Percentiles rank a stretch among this genome's conserved stretches.
These are phyloP conservation scores for Saturnispora silvae DNA, from an alignment of 805 yeast genomes.

Conservation along the genomic window DNA sequence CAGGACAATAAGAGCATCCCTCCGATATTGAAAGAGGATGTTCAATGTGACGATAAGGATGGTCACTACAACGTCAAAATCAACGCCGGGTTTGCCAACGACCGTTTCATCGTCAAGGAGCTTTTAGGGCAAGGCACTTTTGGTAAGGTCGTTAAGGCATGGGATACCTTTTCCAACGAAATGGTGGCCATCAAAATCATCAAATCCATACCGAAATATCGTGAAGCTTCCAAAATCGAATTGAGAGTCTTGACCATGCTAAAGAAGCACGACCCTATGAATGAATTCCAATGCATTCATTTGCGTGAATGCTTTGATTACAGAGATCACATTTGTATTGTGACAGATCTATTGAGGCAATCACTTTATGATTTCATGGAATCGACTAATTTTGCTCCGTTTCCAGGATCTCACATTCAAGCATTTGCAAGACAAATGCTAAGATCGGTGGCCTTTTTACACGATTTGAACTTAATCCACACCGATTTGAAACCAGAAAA, in stretches of 20 bases:
- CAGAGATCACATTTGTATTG: slow-evolving; percentile 87
- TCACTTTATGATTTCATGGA: slow-evolving; percentile 87
- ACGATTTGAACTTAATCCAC: slow-evolving; percentile 82
- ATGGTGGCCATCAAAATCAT: slow-evolving; percentile 88
- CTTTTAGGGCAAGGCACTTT: slow-evolving; percentile 88
- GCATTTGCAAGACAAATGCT: slow-evolving; percentile 78
- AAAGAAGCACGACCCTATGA: slow-evolving; percentile 58
- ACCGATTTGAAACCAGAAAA: slow-evolving; percentile 97
- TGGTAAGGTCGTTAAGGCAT: slow-evolving; percentile 82
- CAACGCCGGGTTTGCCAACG: slow-evolving; percentile 58
- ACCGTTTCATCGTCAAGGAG: slow-evolving; percentile 53
- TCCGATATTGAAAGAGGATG: slow-evolving; percentile 14
- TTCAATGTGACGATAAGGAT: slow-evolving; percentile 49
- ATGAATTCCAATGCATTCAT: slow-evolving; percentile 70
- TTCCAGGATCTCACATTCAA: slow-evolving; percentile 89
- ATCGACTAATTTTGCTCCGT: slow-evolving; percentile 72
- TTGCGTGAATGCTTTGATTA: slow-evolving; percentile 84
- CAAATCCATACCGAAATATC: slow-evolving; percentile 81
- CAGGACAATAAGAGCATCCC: no score
- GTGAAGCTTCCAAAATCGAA: slow-evolving; percentile 93
- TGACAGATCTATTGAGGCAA: slow-evolving; percentile 76
- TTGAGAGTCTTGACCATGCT: slow-evolving; percentile 69
- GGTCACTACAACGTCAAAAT: slow-evolving; percentile 62
- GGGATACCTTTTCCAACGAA: slow-evolving; percentile 47
- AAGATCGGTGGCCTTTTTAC: slow-evolving; percentile 78